Evolutionary conservation across 2,329 filamentous ascomycete species (phyloP).

Genomic region (Chaetomium sp.): DNA sequence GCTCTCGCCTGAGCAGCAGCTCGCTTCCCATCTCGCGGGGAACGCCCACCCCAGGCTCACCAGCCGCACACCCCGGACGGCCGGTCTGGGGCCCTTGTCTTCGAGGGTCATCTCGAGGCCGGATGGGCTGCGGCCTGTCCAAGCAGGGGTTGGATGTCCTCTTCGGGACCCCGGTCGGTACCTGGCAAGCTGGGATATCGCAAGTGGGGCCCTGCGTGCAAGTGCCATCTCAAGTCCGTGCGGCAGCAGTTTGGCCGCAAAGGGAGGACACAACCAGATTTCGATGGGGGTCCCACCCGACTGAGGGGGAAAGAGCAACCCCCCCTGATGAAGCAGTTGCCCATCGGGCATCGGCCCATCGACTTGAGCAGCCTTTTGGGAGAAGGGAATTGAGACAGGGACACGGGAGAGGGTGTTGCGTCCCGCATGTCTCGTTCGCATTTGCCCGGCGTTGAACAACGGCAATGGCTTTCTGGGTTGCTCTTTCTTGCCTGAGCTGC

Average conservation of each 20-base stretch:
- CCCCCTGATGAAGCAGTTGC: constrained; percentile 4
- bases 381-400: neutral
- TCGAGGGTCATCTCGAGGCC: constrained; percentile 10
- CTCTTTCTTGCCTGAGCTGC: neutral
- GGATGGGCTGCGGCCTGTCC: constrained; percentile 1
- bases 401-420: constrained; percentile 9
- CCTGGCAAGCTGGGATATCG: constrained; percentile 16
- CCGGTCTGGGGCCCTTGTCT: constrained; percentile 8
- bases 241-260: constrained; percentile 12
- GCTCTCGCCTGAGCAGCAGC: neutral
- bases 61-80: constrained; percentile 4
- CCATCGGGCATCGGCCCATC: constrained; percentile 10
- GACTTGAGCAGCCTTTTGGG: neutral
- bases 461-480: neutral
- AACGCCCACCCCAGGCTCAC: neutral
- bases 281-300: constrained; percentile 19
- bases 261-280: constrained; percentile 20
- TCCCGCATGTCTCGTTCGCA: constrained; percentile 2
- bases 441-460: too few relatives aligned
- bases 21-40: constrained; percentile 14
- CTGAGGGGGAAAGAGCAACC: constrained; percentile 8
- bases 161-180: constrained; percentile 12
- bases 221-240: constrained; percentile 21
- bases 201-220: constrained; percentile 12
- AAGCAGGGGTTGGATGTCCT: constrained; percentile 11